phyloP scores from a whole-genome alignment of 2,329 filamentous ascomycete genomes.

The Fusarium chaquense region DNA sequence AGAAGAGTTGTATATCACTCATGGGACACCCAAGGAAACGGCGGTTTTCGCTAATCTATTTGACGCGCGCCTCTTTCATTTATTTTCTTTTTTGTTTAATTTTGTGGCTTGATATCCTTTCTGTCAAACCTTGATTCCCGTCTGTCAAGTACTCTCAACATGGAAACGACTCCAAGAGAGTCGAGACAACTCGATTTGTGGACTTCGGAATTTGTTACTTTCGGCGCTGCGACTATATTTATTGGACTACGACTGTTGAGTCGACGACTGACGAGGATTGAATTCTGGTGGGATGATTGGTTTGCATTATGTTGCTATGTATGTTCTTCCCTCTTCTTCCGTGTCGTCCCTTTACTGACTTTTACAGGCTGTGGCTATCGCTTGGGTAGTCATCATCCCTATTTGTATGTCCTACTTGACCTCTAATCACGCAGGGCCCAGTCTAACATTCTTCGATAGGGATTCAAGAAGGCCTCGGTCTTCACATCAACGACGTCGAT shows the following conservation, averaged over 20 bases:
- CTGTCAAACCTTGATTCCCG: background rate
- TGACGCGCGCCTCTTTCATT: slow-evolving; percentile 11
- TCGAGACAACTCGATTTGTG: slow-evolving; percentile 37
- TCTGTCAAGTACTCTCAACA: background rate
- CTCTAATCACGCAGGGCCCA: too few species aligned
- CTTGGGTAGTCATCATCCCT: slow-evolving; percentile 35
- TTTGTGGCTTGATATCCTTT: background rate
- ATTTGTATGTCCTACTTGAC: slow-evolving; percentile 8
- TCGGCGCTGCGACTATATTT: slow-evolving; percentile 29
- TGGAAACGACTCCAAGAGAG: slow-evolving; percentile 17
- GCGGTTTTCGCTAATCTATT: slow-evolving; percentile 31
- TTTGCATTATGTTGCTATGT: slow-evolving; percentile 37
- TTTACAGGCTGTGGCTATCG: slow-evolving; percentile 26
- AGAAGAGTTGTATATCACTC: slow-evolving; percentile 24
- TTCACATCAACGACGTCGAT: slow-evolving; percentile 35
- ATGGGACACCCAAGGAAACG: background rate
- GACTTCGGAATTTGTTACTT: slow-evolving; percentile 32
- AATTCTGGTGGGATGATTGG: slow-evolving; percentile 40
- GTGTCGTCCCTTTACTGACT: background rate
- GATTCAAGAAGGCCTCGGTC: slow-evolving; percentile 32
- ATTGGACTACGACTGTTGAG: slow-evolving; percentile 26
- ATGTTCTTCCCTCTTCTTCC: background rate
- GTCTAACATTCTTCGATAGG: slow-evolving; percentile 20
- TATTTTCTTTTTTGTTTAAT: background rate
- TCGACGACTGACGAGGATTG: slow-evolving; percentile 33